Percentiles rank a stretch among this genome's conserved stretches.
phyloP scores from a whole-genome alignment of 257 asterid species.

The Solanum paucissectum region DNA sequence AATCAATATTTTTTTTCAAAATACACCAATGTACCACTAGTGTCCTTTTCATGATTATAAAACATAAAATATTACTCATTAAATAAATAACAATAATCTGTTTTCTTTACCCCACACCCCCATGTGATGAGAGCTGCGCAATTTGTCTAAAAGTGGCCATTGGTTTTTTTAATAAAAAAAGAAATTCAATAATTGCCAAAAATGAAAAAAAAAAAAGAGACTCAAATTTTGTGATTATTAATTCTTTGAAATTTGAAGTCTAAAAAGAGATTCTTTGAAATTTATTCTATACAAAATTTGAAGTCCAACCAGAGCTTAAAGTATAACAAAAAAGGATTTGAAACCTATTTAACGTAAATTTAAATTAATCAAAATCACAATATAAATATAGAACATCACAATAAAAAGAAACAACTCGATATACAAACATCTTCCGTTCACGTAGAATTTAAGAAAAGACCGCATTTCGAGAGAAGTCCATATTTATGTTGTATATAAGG shows the following conservation, averaged over 20 bases:
- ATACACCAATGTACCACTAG: background rate
- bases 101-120: background rate
- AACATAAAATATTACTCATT: background rate
- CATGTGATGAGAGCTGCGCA: background rate
- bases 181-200: background rate
- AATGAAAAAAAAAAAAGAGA: background rate
- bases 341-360: background rate
- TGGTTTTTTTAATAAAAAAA: background rate
- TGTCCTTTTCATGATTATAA: background rate
- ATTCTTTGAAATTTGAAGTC: background rate
- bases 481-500: background rate
- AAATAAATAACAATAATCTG: background rate
- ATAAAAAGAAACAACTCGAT: fast-evolving
- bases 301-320: background rate
- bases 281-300: background rate
- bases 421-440: fast-evolving
- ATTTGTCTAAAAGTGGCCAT: background rate
- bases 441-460: background rate
- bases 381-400: background rate
- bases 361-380: background rate
- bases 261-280: no score
- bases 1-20: no score
- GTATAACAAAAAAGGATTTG: background rate
- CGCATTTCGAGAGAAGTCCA: background rate
- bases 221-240: background rate